Conservation (phyloP, 177 flowering plant genomes). For the Vitis hybrid region DNA sequence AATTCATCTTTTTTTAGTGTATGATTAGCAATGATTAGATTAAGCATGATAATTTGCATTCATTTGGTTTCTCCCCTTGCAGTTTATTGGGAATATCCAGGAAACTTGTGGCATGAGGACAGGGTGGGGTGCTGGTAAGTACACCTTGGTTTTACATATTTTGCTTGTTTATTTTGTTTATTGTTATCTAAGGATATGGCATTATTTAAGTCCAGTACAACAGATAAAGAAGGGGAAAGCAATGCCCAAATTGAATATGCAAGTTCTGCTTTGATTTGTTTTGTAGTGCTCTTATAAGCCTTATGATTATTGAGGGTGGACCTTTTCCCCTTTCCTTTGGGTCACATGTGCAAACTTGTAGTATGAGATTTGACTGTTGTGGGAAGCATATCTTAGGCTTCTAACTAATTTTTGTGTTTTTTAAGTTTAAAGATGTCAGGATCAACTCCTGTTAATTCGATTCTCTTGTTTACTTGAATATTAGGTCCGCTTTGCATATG, state of each 20-base stretch:
- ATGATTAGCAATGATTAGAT: neutral
- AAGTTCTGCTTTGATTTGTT: neutral
- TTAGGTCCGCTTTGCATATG: too few species aligned
- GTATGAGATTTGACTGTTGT: too few species aligned
- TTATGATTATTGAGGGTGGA: too few species aligned
- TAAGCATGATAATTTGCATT: constrained; percentile 3
- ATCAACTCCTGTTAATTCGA: too few species aligned
- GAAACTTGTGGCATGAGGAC: constrained; percentile 72
- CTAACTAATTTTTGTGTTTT: too few species aligned
- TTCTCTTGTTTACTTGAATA: too few species aligned
- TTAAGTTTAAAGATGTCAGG: too few species aligned
- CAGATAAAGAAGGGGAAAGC: neutral
- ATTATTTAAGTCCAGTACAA: neutral
- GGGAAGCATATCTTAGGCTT: too few species aligned
- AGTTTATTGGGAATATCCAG: constrained; percentile 97
- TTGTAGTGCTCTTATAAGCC: too few species aligned
- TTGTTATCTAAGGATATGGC: neutral
- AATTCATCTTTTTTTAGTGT: neutral
- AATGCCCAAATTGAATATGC: neutral
- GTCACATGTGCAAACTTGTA: too few species aligned
- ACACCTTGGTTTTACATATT: neutral
- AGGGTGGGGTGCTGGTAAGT: constrained; percentile 97
- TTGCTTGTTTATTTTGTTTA: neutral
- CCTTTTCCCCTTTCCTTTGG: too few species aligned
- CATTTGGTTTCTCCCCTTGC: constrained; percentile 32